Evolutionary conservation across 805 yeast species (phyloP).

Genomic region (Pichia ethanolica): DNA sequence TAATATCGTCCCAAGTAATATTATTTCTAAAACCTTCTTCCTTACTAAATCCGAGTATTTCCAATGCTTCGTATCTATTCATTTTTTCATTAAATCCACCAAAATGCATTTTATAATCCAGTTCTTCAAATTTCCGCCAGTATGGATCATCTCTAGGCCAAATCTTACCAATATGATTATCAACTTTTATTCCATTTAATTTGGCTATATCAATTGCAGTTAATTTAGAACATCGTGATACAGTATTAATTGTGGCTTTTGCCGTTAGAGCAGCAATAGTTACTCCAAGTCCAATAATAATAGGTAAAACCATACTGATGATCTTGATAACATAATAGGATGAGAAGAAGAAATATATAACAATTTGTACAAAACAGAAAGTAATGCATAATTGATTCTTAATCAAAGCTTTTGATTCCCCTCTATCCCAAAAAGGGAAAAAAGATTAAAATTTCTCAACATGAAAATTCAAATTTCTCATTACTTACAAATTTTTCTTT

Average conservation of each 20-base stretch:
- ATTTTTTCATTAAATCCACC: conserved; percentile 63
- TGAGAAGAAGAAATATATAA: not conserved
- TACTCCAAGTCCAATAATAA: conserved; percentile 47
- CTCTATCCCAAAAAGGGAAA: not conserved
- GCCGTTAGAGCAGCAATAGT: conserved; percentile 44
- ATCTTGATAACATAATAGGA: too few species aligned
- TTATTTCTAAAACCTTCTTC: not conserved
- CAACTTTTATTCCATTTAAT: conserved; percentile 29
- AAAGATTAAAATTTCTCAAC: not conserved
- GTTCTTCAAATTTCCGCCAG: conserved; percentile 18
- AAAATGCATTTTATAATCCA: conserved; percentile 27
- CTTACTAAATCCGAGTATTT: conserved; percentile 52
- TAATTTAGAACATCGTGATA: conserved; percentile 23
- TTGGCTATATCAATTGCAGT: conserved; percentile 33
- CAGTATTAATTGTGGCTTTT: conserved; percentile 32
- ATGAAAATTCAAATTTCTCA: not conserved
- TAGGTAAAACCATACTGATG: conserved; percentile 33
- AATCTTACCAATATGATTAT: not conserved
- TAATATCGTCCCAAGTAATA: conserved; percentile 48
- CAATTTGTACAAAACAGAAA: too few species aligned
- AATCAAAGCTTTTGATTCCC: not conserved
- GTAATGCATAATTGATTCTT: too few species aligned
- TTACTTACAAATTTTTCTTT: not conserved
- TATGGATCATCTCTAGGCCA: conserved; percentile 5
- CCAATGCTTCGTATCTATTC: conserved; percentile 66